phyloP scores from a whole-genome alignment of 164 flowering plant genomes.

The Echeveria elegans region DNA sequence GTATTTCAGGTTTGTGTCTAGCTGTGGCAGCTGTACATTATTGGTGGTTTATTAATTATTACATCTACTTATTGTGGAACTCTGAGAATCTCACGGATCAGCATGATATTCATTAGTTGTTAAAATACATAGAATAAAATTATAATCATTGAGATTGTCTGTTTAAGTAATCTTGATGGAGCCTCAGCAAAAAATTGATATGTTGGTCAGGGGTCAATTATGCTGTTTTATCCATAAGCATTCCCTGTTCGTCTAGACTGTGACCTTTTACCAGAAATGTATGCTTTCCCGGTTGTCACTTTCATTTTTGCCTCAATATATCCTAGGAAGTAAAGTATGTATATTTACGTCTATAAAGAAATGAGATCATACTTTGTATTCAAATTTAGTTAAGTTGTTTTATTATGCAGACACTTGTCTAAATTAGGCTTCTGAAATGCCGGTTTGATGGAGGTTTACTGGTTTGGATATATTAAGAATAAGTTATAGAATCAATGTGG shows the following conservation, averaged over 20 bases:
- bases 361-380: neutral
- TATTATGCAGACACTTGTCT: neutral
- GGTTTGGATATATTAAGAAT: neutral
- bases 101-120: neutral
- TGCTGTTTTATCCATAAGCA: neutral
- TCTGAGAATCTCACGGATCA: neutral
- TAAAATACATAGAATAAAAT: neutral
- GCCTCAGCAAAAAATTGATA: neutral
- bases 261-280: neutral
- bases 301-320: neutral
- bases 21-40: neutral
- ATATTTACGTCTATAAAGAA: neutral
- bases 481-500: neutral
- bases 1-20: slow-evolving; percentile 3
- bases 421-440: neutral
- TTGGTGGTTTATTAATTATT: neutral
- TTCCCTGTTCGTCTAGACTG: neutral
- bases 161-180: neutral
- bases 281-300: neutral
- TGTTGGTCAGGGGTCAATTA: neutral
- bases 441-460: neutral
- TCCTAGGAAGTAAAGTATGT: too few relatives aligned
- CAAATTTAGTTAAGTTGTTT: neutral
- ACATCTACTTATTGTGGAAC: neutral
- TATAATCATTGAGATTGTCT: neutral